These are phyloP conservation scores for Pinus taeda DNA, from an alignment of 75 land plant species.

Conservation along the genomic window DNA sequence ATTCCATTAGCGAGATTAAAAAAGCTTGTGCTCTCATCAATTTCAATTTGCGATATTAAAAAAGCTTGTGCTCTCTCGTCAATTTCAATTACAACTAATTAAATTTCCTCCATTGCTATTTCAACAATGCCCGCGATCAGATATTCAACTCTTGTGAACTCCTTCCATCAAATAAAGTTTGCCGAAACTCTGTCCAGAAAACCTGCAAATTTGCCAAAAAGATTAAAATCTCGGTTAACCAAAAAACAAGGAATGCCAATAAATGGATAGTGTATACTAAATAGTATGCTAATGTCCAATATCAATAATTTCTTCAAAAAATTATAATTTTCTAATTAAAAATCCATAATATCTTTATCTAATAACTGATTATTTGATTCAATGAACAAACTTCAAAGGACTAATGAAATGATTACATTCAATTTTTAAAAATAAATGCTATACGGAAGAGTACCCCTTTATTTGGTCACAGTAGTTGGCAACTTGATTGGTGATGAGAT, in stretches of 20 bases:
- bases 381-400: background rate
- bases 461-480: slow-evolving; percentile 93
- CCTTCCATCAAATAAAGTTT: slow-evolving; percentile 81
- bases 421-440: background rate
- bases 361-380: background rate
- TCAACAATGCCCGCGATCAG: background rate
- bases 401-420: background rate
- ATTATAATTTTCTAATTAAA: background rate
- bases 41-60: background rate
- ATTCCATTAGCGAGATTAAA: background rate
- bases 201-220: slow-evolving; percentile 37
- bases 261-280: background rate
- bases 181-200: slow-evolving; percentile 82
- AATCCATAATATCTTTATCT: background rate
- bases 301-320: background rate
- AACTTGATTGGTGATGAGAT: slow-evolving; percentile 86
- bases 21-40: background rate
- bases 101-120: no score
- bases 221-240: background rate
- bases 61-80: no score
- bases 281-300: background rate
- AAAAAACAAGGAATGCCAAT: background rate
- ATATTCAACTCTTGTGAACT: slow-evolving; percentile 33
- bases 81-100: background rate
- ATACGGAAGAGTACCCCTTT: slow-evolving; percentile 71